phyloP scores from a whole-genome alignment of 495 filamentous ascomycete species.

The Penicillium macrosclerotiorum region DNA sequence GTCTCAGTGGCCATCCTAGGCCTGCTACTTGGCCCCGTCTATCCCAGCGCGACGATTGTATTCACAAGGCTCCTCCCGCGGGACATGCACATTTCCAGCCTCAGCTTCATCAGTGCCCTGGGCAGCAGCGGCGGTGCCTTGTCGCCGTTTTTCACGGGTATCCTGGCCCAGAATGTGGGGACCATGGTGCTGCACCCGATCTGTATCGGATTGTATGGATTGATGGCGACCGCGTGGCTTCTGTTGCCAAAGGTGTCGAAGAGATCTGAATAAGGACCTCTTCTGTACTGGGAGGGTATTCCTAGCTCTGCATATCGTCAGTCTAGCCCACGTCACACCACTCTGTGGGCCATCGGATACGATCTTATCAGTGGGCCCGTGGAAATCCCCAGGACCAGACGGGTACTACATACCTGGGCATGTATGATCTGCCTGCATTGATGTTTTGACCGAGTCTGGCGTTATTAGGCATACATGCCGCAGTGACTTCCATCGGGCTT shows the following conservation, averaged over 20 bases:
- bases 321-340: too few relatives aligned
- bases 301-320: too few relatives aligned
- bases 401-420: not conserved
- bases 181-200: conserved; percentile 75
- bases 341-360: not conserved
- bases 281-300: too few relatives aligned
- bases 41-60: conserved; percentile 68
- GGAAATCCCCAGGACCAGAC: too few relatives aligned
- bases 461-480: too few relatives aligned
- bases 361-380: conserved; percentile 6
- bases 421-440: not conserved
- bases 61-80: conserved; percentile 61
- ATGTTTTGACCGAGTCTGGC: not conserved
- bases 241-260: conserved; percentile 31
- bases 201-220: conserved; percentile 63
- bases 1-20: conserved; percentile 72
- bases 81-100: conserved; percentile 60
- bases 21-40: conserved; percentile 73
- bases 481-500: too few relatives aligned
- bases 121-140: conserved; percentile 74
- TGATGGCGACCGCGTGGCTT: conserved; percentile 67
- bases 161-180: conserved; percentile 65
- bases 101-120: conserved; percentile 69
- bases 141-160: conserved; percentile 71
- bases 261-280: conserved; percentile 24